Conservation (phyloP, 768 basidiomycete species). For the Trametes maxima region DNA sequence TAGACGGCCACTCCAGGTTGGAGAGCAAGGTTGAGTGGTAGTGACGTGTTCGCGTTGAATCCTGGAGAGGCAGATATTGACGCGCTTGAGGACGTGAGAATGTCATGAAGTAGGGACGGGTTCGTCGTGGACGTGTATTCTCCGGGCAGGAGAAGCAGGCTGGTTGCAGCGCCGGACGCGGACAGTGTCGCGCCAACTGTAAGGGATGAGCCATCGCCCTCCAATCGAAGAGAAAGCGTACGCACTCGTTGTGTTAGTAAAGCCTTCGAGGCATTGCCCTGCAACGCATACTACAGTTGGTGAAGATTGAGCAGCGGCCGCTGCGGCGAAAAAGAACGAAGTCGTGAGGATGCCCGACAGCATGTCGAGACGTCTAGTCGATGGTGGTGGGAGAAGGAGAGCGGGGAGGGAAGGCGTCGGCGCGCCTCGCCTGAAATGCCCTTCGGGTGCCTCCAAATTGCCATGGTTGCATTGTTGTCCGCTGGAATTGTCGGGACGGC, state of each 20-base stretch:
- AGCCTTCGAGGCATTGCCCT: conserved; percentile 85
- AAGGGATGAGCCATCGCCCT: conserved; percentile 11
- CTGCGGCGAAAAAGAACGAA: conserved; percentile 40
- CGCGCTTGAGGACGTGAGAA: conserved; percentile 66
- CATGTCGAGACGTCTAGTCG: conserved; percentile 38
- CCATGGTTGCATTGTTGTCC: conserved; percentile 32
- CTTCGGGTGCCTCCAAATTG: conserved; percentile 22
- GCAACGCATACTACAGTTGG: conserved; percentile 78
- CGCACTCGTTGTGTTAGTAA: conserved; percentile 69
- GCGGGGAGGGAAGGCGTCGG: conserved; percentile 13
- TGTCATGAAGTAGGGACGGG: conserved; percentile 69
- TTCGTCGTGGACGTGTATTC: conserved; percentile 72
- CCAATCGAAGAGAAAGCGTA: conserved; percentile 31
- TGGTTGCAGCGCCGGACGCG: conserved; percentile 52
- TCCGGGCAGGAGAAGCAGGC: conserved; percentile 71
- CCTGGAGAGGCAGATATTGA: conserved; percentile 61
- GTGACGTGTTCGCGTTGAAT: conserved; percentile 59
- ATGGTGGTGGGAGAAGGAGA: conserved; percentile 16
- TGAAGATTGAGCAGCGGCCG: conserved; percentile 50
- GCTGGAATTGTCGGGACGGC: conserved; percentile 14
- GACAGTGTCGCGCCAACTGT: conserved; percentile 73
- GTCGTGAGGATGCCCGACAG: conserved; percentile 41
- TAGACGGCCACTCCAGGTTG: conserved; percentile 71
- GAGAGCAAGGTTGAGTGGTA: conserved; percentile 70
- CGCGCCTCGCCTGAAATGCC: conserved; percentile 22